Base-by-base conservation (phyloP, 345 rosid species). In the Trapa incisa region DNA sequence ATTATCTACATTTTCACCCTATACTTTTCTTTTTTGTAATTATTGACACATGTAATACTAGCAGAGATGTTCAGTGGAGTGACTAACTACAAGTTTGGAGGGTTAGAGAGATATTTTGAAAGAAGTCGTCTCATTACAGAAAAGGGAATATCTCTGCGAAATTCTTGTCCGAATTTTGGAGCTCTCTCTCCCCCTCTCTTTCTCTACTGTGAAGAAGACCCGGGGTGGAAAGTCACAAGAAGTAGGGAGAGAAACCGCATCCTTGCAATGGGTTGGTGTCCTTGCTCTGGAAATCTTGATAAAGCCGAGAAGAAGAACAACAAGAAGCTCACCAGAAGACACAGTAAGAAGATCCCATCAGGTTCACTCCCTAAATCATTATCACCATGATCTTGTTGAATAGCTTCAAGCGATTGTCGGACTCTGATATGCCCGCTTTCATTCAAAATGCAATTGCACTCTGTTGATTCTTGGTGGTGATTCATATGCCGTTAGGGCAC, bases 311-410 rank as follows among this genome's bases (percentile, higher is more conserved):
- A 47, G 57, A 73, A 77, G 67, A 75, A 48, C 14, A 72, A 47
- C 52, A 73, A 77, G 67, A 75, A 77, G 75, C 78, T 65, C 15
- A 72, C 63, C 69, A 68, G 42, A 43, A 70, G 61, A 61, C 58
- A 74, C 50, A 74, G 70, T 71, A 76, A 77, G 67, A 85, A 79
- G 88, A 84, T 80, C 88, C 81, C 83, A 70, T 80, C 88, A 47
- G 73, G 73, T 76, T 74, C 85, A 60, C 86, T 84, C 73, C 42
- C 47, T 22, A 64, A n/a, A 37, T 35, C 66, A 37, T 65, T 53
- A 22, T 6, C 6, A 2, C 47, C 66, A 47, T 61, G 11, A 17
- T 61, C 50, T 17, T 15, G 7, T 7, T 29, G 7, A 13, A 33
- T 12, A 8, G 2, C 53, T 47, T 22, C 48, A n/a, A 35, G 37